Conservation (phyloP, 257 asterid genomes). For the Solanum acaule region DNA sequence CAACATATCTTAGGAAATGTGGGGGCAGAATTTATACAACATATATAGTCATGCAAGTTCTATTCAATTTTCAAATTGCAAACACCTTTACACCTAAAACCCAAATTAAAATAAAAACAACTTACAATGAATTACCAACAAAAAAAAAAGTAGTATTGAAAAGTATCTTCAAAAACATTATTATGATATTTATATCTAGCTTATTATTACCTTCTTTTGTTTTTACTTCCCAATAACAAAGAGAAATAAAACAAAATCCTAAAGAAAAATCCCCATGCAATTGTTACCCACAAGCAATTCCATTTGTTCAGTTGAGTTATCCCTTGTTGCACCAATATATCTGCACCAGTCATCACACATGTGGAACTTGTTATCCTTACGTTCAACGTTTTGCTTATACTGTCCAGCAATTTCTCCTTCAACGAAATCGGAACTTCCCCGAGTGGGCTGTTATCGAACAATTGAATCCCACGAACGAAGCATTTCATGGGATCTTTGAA, state of each 20-base stretch:
- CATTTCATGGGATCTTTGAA: conserved; percentile 20
- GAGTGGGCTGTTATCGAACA: conserved; percentile 24
- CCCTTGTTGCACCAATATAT: conserved; percentile 22
- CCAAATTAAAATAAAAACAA: background rate
- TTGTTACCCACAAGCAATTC: conserved; percentile 25
- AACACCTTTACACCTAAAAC: background rate
- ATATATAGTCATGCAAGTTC: background rate
- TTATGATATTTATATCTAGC: background rate
- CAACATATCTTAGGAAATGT: background rate
- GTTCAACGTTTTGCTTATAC: conserved; percentile 16
- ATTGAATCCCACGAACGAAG: conserved; percentile 30
- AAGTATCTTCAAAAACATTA: background rate
- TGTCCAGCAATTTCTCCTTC: conserved; percentile 11
- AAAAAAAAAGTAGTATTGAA: background rate
- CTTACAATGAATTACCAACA: background rate
- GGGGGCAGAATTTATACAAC: background rate
- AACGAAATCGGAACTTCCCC: background rate
- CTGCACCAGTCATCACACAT: conserved; percentile 21
- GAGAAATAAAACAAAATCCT: conserved; percentile 26
- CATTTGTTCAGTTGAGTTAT: conserved; percentile 18
- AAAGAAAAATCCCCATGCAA: conserved; percentile 30
- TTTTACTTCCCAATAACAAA: conserved; percentile 20
- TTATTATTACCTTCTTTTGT: conserved; percentile 15
- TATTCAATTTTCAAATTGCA: background rate
- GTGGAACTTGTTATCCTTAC: conserved; percentile 14